A percentile compares a stretch with the other conserved stretches of the same genome.
Evolutionary conservation across 225 moss, liverwort and hornwort species (phyloP).

Genomic region (Bryum argenteum): DNA sequence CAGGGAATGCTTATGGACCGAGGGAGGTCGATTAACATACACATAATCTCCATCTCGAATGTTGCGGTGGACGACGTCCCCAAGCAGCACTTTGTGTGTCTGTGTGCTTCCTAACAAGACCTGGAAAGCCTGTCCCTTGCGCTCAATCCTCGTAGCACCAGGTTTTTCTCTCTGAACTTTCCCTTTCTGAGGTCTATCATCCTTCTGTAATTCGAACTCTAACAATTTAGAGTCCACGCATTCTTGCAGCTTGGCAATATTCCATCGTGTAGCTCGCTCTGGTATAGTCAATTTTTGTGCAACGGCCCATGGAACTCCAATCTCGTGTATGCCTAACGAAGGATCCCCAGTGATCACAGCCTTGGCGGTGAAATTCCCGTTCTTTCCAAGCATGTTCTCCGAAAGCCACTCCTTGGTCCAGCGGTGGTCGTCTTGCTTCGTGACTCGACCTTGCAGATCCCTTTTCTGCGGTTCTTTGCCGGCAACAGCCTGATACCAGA

Average conservation of each 20-base stretch:
- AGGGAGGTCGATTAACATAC: constrained; percentile 85
- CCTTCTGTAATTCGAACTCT: constrained; percentile 24
- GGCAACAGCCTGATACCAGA: constrained; percentile 40
- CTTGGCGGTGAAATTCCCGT: constrained; percentile 63
- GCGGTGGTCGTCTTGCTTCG: constrained; percentile 65
- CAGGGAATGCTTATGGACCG: constrained; percentile 88
- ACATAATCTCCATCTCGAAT: constrained; percentile 79
- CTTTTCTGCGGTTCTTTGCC: constrained; percentile 48
- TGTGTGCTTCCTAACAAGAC: constrained; percentile 33
- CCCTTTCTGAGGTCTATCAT: constrained; percentile 17
- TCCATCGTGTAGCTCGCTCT: constrained; percentile 57
- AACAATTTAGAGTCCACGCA: constrained; percentile 41
- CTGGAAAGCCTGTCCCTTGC: constrained; percentile 47
- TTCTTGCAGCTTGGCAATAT: constrained; percentile 55
- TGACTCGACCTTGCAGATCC: constrained; percentile 57
- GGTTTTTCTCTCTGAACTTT: constrained; percentile 30
- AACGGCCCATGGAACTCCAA: constrained; percentile 72
- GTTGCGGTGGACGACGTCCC: constrained; percentile 70
- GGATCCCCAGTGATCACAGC: constrained; percentile 84
- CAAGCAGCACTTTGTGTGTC: constrained; percentile 55
- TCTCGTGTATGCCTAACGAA: constrained; percentile 62
- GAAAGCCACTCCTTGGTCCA: constrained; percentile 82
- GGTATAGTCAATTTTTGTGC: constrained; percentile 65
- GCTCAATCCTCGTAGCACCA: constrained; percentile 47
- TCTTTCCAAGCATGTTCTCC: constrained; percentile 64